Base-by-base conservation (phyloP, 441 rosid genomes). In the Bocquillonia castaneifolia region DNA sequence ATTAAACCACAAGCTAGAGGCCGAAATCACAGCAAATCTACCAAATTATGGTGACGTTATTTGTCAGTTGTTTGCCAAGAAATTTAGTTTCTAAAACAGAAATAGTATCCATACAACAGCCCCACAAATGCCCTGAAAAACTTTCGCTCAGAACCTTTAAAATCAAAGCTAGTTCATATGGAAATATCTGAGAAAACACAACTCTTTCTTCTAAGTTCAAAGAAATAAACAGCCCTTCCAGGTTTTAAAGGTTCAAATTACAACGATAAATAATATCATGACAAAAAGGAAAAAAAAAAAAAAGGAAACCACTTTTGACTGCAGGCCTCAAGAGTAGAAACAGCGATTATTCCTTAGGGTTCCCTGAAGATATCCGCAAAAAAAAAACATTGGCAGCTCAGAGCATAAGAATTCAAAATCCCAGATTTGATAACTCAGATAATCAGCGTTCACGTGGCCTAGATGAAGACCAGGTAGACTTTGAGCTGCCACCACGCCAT, bases 391-490 rank as follows among this genome's bases (percentile, higher is more conserved):
- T 34, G 6, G 59, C 65, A 40, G 13, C 23, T 44, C 2, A 15
- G 42, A 6, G 29, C 59, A 64, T 7, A 15, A 2, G 1, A 1
- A 42, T 32, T 39, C 64, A 22, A 67, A 53, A 66, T 66, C 31
- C 14, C 34, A 10, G n/a, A 25, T 34, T 66, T 32, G 0, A 29
- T 10, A 44, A 5, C 31, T 23, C 25, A 12, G 12, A 22, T 6
- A 5, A 18, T 77, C 70, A 61, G 34, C 59, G 70, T 54, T 68
- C 51, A 0, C 78, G 80, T 1, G 64, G 61, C 74, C 83, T 79
- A 14, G 88, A 83, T 20, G 85, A 76, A 1, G 88, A 80, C 88
- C 86, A 83, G 15, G 77, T 68, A 31, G 86, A 28, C 65, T 72
- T 77, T 26, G 89, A 57, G 26, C 79, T 66, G 0, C 85, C 70